Evolutionary conservation across 768 basidiomycete species (phyloP).

Genomic region (Leucocoprinus birnbaumii): DNA sequence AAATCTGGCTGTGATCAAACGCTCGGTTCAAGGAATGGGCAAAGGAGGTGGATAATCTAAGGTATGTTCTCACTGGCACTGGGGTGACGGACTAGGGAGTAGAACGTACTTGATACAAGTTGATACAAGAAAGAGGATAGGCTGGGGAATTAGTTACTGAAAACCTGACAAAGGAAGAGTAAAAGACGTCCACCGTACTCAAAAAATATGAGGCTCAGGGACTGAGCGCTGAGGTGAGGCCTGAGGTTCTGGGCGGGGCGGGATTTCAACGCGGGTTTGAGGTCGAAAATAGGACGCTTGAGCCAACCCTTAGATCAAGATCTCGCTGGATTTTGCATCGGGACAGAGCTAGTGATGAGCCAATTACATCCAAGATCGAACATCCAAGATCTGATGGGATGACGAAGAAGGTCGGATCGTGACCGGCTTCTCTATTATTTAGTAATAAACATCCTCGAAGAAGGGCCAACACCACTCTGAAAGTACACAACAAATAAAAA

Average conservation of each 20-base stretch:
- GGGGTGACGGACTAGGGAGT: no score
- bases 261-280: not conserved
- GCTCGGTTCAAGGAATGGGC: no score
- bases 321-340: constrained; percentile 6
- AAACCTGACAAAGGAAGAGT: no score
- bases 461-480: constrained; percentile 18
- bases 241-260: not conserved
- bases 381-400: not conserved
- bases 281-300: not conserved
- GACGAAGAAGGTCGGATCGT: constrained; percentile 8
- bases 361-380: not conserved
- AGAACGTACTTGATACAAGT: no score
- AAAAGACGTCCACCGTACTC: no score
- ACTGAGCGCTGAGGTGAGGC: not conserved
- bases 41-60: no score
- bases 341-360: not conserved
- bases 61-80: no score
- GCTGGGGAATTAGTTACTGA: no score
- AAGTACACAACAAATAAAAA: constrained; percentile 18
- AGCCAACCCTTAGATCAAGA: constrained; percentile 5
- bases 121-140: no score
- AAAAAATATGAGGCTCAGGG: no score
- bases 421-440: constrained; percentile 27
- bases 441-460: constrained; percentile 29
- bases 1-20: no score